Conservation (phyloP, 306 rosid genomes). For the Trifolium fragiferum region DNA sequence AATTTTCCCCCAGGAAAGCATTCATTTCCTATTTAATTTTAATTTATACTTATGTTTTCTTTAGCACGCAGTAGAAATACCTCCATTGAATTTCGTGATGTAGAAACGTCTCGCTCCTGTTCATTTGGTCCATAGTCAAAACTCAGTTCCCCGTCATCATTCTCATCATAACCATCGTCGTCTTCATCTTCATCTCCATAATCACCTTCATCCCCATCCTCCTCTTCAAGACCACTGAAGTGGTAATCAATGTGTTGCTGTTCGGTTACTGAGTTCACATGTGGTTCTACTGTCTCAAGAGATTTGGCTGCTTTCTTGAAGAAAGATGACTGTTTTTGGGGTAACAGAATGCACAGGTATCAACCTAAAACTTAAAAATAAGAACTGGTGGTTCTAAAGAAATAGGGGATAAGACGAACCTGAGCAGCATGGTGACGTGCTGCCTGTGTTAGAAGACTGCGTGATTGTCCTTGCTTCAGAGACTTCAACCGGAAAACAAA, state of each 20-base stretch:
- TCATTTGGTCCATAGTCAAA: slow-evolving; percentile 75
- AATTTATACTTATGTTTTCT: slow-evolving; percentile 18
- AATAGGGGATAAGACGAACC: slow-evolving; percentile 54
- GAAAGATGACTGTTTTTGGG: slow-evolving; percentile 73
- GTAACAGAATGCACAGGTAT: slow-evolving; percentile 39
- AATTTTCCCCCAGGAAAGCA: slow-evolving; percentile 9
- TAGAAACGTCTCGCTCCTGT: slow-evolving; percentile 62
- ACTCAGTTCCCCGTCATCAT: slow-evolving; percentile 90
- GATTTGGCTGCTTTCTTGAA: slow-evolving; percentile 84
- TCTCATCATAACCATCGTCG: slow-evolving; percentile 54
- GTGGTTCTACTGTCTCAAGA: slow-evolving; percentile 90
- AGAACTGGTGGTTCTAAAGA: slow-evolving; percentile 18
- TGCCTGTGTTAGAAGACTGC: slow-evolving; percentile 98
- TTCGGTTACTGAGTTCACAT: slow-evolving; percentile 79
- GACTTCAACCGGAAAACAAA: slow-evolving; percentile 96
- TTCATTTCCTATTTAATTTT: slow-evolving; percentile 24
- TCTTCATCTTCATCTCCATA: slow-evolving; percentile 56
- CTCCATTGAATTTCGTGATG: slow-evolving; percentile 70
- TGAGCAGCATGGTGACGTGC: slow-evolving; percentile 99
- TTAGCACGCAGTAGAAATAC: slow-evolving; percentile 35
- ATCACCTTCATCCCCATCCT: slow-evolving; percentile 59
- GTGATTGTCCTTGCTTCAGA: slow-evolving; percentile 94
- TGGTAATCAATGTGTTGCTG: slow-evolving; percentile 93
- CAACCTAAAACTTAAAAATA: slow-evolving; percentile 33
- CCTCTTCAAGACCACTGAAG: slow-evolving; percentile 84